phyloP scores from a whole-genome alignment of 345 rosid genomes.

The Physaria fendleri region DNA sequence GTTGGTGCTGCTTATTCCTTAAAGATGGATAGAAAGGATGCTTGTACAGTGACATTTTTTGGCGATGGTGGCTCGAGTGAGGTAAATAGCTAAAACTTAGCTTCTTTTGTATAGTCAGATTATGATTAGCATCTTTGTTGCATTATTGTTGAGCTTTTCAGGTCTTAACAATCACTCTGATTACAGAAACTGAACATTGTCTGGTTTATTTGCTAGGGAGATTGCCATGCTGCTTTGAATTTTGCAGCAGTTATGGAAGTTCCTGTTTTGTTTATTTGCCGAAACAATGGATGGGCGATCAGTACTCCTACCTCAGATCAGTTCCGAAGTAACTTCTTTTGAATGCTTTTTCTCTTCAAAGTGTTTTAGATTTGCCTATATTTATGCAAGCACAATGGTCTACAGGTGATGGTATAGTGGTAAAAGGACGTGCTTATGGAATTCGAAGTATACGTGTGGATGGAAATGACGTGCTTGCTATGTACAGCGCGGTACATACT shows the following conservation, averaged over 20 bases:
- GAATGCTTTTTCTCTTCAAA: neutral
- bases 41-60: conserved; percentile 62
- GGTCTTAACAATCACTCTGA: neutral
- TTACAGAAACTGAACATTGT: neutral
- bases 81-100: too few species aligned
- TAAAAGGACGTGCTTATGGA: conserved; percentile 81
- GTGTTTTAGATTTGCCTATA: conserved; percentile 3
- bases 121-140: neutral
- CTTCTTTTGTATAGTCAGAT: too few species aligned
- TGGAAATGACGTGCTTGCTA: conserved; percentile 88
- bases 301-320: conserved; percentile 78
- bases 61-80: conserved; percentile 89
- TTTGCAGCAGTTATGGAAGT: conserved; percentile 77
- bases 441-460: conserved; percentile 80
- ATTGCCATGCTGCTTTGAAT: conserved; percentile 70
- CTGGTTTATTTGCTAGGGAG: conserved; percentile 45
- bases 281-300: conserved; percentile 93
- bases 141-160: neutral
- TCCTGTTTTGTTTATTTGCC: conserved; percentile 74
- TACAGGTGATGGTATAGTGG: conserved; percentile 81
- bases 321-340: conserved; percentile 61
- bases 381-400: conserved; percentile 7
- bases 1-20: conserved; percentile 89
- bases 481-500: conserved; percentile 62
- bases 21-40: conserved; percentile 71